Conservation (phyloP, 1,284 basidiomycete species). For the Pyrrhoderma noxium region DNA sequence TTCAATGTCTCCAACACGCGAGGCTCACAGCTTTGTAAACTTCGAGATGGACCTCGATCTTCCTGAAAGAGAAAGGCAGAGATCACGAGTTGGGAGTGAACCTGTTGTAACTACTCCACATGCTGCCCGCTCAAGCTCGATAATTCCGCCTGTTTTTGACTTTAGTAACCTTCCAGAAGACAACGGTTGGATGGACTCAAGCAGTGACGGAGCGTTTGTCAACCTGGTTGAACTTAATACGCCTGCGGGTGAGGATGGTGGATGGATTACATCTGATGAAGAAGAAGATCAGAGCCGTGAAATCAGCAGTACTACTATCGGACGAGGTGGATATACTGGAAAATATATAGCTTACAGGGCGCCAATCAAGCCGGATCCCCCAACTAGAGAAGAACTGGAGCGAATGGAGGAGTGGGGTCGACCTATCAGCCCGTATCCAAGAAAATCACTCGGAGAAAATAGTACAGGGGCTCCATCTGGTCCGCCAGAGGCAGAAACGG, state of each 20-base stretch:
- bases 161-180: conserved; percentile 16
- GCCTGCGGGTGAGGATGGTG: conserved; percentile 18
- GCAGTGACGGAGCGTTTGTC: conserved; percentile 13
- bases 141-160: conserved; percentile 29
- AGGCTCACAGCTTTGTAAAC: conserved; percentile 8
- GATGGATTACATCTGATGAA: conserved; percentile 32
- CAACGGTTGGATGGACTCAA: conserved; percentile 29
- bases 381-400: conserved; percentile 44
- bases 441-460: conserved; percentile 28
- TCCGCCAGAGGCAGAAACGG: conserved; percentile 20
- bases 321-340: conserved; percentile 58
- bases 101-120: not conserved
- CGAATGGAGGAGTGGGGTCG: conserved; percentile 57
- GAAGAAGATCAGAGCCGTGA: conserved; percentile 19
- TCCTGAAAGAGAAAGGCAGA: conserved; percentile 10
- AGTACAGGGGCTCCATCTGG: no score
- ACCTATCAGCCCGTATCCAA: conserved; percentile 59
- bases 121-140: conserved; percentile 18
- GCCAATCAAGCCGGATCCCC: conserved; percentile 61
- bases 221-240: not conserved
- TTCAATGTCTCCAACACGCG: conserved; percentile 6
- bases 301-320: conserved; percentile 22
- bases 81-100: not conserved
- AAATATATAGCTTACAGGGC: conserved; percentile 45
- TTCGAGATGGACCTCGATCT: conserved; percentile 19